phyloP scores from a whole-genome alignment of 495 filamentous ascomycete genomes.

The Lepidopterella palustris region DNA sequence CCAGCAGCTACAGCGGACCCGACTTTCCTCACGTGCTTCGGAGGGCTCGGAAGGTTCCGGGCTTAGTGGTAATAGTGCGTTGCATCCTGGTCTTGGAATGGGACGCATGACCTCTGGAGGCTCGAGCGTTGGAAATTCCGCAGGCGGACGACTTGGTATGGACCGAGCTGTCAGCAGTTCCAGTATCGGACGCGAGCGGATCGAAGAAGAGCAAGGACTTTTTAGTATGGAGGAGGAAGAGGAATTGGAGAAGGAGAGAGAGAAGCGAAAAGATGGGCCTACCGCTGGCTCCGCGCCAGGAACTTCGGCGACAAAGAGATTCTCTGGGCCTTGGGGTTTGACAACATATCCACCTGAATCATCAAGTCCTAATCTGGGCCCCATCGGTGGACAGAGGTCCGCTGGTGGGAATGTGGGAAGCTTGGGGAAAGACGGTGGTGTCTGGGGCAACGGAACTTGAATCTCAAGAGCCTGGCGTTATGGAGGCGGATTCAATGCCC shows the following conservation, averaged over 20 bases:
- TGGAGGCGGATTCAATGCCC: too few relatives aligned
- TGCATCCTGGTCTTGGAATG: constrained; percentile 19
- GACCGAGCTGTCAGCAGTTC: constrained; percentile 34
- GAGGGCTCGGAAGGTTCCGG: constrained; percentile 7
- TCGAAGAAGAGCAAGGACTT: constrained; percentile 38
- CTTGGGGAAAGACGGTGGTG: background rate
- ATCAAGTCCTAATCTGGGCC: constrained; percentile 20
- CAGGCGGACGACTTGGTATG: constrained; percentile 20
- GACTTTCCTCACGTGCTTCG: constrained; percentile 31
- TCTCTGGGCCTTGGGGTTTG: constrained; percentile 19
- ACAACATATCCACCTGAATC: constrained; percentile 8
- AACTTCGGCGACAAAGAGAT: constrained; percentile 18
- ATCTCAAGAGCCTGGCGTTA: too few relatives aligned
- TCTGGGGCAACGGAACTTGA: background rate
- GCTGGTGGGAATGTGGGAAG: background rate
- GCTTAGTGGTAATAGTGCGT: constrained; percentile 2
- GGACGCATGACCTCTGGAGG: constrained; percentile 14
- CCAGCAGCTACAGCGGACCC: constrained; percentile 43
- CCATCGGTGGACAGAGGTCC: constrained; percentile 23
- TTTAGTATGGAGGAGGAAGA: constrained; percentile 39
- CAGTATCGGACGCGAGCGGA: constrained; percentile 31
- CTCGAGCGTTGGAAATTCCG: constrained; percentile 21
- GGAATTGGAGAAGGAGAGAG: constrained; percentile 12
- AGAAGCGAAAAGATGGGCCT: constrained; percentile 19
- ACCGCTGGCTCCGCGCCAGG: constrained; percentile 9